These are phyloP conservation scores for Coprinopsis strossmayeri DNA, from an alignment of 768 basidiomycete species.

Conservation along the genomic window DNA sequence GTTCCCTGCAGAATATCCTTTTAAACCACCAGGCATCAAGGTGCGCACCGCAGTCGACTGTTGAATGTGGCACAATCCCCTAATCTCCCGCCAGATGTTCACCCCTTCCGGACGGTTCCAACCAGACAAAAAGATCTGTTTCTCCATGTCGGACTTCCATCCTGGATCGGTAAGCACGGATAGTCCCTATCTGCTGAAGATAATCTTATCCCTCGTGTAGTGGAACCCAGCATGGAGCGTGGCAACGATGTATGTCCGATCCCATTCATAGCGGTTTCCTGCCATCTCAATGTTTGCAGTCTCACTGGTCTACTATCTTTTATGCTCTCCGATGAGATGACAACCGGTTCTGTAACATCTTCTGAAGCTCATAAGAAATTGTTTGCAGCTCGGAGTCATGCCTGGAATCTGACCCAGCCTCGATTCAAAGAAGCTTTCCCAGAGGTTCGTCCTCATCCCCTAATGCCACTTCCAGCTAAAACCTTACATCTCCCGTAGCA, in stretches of 20 bases:
- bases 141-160: slow-evolving; percentile 96
- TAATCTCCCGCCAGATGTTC: slow-evolving; percentile 54
- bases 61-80: too few species aligned
- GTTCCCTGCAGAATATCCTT: slow-evolving; percentile 93
- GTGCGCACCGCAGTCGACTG: slow-evolving; percentile 34
- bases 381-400: slow-evolving; percentile 75
- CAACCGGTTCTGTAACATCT: slow-evolving; percentile 85
- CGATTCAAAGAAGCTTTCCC: slow-evolving; percentile 87
- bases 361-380: slow-evolving; percentile 70
- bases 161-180: slow-evolving; percentile 77
- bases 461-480: slow-evolving; percentile 6
- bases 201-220: slow-evolving; percentile 27
- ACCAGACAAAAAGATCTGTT: slow-evolving; percentile 93
- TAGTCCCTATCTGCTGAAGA: not conserved
- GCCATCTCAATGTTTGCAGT: slow-evolving; percentile 29
- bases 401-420: slow-evolving; percentile 75
- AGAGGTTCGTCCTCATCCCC: slow-evolving; percentile 47
- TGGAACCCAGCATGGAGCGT: slow-evolving; percentile 98
- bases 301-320: slow-evolving; percentile 90
- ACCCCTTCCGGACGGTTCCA: slow-evolving; percentile 89
- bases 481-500: slow-evolving; percentile 41
- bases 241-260: slow-evolving; percentile 72
- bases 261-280: slow-evolving; percentile 5
- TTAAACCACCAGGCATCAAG: slow-evolving; percentile 97
- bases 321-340: slow-evolving; percentile 96